phyloP scores from a whole-genome alignment of 2,329 filamentous ascomycete species.

The Bisporella sp. region DNA sequence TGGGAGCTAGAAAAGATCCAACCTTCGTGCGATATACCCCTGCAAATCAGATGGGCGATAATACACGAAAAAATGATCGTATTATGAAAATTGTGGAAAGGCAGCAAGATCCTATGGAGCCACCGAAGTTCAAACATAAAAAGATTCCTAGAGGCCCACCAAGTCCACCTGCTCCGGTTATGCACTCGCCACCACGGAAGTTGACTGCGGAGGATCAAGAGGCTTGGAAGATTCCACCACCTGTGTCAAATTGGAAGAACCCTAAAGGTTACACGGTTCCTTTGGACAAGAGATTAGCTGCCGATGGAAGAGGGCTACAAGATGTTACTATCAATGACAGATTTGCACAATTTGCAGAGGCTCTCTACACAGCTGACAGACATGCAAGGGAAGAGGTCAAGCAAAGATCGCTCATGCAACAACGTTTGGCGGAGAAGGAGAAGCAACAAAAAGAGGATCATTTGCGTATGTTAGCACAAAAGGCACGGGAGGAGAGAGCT shows the following conservation, averaged over 20 bases:
- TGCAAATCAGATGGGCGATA: conserved; percentile 92
- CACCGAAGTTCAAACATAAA: conserved; percentile 98
- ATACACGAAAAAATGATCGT: conserved; percentile 77
- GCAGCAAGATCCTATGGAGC: conserved; percentile 91
- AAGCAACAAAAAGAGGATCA: conserved; percentile 92
- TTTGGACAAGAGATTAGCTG: conserved; percentile 88
- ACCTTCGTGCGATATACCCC: conserved; percentile 96
- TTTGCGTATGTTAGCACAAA: conserved; percentile 78
- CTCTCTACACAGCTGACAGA: conserved; percentile 86
- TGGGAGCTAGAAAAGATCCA: conserved; percentile 71
- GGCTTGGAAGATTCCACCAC: conserved; percentile 85
- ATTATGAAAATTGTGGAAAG: conserved; percentile 98
- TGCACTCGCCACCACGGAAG: conserved; percentile 92
- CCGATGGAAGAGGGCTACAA: conserved; percentile 84
- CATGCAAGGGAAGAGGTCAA: conserved; percentile 95
- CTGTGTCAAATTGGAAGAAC: conserved; percentile 98
- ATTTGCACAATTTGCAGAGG: conserved; percentile 93
- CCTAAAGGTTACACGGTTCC: conserved; percentile 97
- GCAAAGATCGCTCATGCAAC: conserved; percentile 89
- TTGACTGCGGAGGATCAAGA: conserved; percentile 96
- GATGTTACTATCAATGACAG: conserved; percentile 98
- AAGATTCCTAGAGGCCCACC: conserved; percentile 92
- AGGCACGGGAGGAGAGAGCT: conserved; percentile 76
- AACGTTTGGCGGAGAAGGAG: conserved; percentile 92
- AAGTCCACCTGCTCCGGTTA: conserved; percentile 84